Evolutionary conservation across 495 filamentous ascomycete species (phyloP).

Genomic region (Penicillium simplicissimum): DNA sequence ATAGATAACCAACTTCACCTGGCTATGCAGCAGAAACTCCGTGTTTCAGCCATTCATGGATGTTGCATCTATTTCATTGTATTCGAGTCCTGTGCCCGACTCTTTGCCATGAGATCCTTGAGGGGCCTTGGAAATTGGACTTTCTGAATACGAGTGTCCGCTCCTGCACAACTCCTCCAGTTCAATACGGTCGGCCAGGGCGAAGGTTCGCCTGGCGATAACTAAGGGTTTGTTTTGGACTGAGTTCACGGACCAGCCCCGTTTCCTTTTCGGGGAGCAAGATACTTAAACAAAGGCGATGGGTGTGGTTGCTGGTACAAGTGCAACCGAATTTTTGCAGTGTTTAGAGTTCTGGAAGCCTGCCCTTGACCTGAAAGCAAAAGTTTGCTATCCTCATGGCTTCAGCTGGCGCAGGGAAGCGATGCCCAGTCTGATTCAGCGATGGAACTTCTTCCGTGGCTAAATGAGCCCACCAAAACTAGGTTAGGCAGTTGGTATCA

Average conservation of each 20-base stretch:
- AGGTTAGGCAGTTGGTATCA: too few species aligned
- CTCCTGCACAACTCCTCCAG: slow-evolving; percentile 1
- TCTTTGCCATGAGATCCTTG: too few species aligned
- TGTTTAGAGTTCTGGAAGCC: neutral
- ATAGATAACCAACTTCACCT: neutral
- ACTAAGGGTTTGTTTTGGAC: too few species aligned
- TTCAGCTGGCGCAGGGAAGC: neutral
- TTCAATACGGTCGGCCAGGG: slow-evolving; percentile 4
- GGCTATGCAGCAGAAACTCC: neutral
- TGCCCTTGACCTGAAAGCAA: neutral
- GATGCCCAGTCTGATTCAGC: neutral
- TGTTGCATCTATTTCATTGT: neutral
- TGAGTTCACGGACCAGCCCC: slow-evolving; percentile 3
- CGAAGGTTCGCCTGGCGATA: slow-evolving; percentile 13
- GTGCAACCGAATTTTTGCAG: neutral
- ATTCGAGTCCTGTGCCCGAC: too few species aligned
- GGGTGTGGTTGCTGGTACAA: neutral
- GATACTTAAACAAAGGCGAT: neutral
- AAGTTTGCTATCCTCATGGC: neutral
- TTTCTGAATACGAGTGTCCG: slow-evolving; percentile 1
- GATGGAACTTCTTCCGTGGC: slow-evolving; percentile 10
- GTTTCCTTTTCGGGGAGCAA: slow-evolving; percentile 3
- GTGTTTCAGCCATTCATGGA: neutral
- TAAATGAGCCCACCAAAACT: slow-evolving; percentile 4
- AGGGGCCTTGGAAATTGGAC: neutral